Evolutionary conservation across 768 basidiomycete genomes (phyloP).

Genomic region (Mycena amicta): DNA sequence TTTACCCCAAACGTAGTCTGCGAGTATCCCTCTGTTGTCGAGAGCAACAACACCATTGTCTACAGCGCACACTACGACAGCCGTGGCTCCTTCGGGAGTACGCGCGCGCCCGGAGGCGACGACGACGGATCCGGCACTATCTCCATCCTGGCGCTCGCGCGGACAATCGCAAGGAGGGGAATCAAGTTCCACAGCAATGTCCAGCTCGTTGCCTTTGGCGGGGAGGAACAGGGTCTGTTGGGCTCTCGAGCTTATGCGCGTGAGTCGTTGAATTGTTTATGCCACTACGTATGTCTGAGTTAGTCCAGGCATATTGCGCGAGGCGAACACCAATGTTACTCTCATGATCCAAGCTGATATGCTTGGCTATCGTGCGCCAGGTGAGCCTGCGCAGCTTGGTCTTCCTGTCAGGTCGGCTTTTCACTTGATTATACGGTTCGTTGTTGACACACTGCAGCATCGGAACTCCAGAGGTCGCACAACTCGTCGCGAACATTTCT

Average conservation of each 20-base stretch:
- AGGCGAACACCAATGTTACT: slow-evolving; percentile 63
- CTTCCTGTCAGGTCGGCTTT: slow-evolving; percentile 75
- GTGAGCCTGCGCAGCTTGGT: slow-evolving; percentile 83
- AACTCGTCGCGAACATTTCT: slow-evolving; percentile 76
- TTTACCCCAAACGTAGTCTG: slow-evolving; percentile 91
- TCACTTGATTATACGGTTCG: slow-evolving; percentile 8
- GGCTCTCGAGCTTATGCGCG: slow-evolving; percentile 82
- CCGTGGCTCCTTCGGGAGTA: slow-evolving; percentile 83
- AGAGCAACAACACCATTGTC: slow-evolving; percentile 67
- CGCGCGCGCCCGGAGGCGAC: slow-evolving; percentile 59
- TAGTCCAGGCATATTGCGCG: slow-evolving; percentile 57
- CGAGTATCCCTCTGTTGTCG: slow-evolving; percentile 55
- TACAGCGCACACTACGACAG: slow-evolving; percentile 91
- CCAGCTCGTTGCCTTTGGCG: slow-evolving; percentile 82
- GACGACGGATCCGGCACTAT: slow-evolving; percentile 62
- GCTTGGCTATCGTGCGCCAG: slow-evolving; percentile 79
- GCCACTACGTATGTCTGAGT: neutral
- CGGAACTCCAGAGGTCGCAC: slow-evolving; percentile 73
- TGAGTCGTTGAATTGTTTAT: slow-evolving; percentile 39
- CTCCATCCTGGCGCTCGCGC: slow-evolving; percentile 80
- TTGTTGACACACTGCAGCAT: slow-evolving; percentile 49
- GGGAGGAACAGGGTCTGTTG: slow-evolving; percentile 87
- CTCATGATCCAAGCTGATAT: slow-evolving; percentile 93
- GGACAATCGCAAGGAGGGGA: slow-evolving; percentile 65
- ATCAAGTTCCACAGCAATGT: slow-evolving; percentile 77